Conservation (phyloP, 495 filamentous ascomycete species). For the Poronia punctata region DNA sequence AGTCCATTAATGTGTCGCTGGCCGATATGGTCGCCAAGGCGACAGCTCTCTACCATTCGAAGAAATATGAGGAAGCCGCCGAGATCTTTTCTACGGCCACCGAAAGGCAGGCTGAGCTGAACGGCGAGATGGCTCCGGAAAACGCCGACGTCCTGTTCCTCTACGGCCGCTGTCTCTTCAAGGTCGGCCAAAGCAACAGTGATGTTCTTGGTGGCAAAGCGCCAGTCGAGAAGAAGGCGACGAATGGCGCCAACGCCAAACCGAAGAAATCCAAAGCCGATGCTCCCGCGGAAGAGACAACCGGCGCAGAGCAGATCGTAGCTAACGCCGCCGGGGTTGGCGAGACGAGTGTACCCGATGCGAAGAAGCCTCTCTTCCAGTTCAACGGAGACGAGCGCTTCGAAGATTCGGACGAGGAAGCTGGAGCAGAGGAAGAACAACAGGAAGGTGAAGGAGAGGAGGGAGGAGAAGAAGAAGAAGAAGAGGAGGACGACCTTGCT, state of each 20-base stretch:
- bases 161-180: slow-evolving; percentile 88
- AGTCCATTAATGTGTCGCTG: slow-evolving; percentile 47
- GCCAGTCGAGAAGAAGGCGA: slow-evolving; percentile 48
- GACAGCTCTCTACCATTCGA: slow-evolving; percentile 64
- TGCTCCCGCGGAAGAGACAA: slow-evolving; percentile 24
- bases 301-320: slow-evolving; percentile 46
- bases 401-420: slow-evolving; percentile 67
- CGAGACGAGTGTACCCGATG: slow-evolving; percentile 30
- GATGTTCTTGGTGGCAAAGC: slow-evolving; percentile 87
- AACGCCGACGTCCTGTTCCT: slow-evolving; percentile 91
- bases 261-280: slow-evolving; percentile 22
- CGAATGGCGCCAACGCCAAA: slow-evolving; percentile 33
- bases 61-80: slow-evolving; percentile 75
- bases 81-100: slow-evolving; percentile 84
- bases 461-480: slow-evolving; percentile 49
- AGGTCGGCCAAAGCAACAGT: slow-evolving; percentile 86
- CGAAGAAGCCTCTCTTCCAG: slow-evolving; percentile 71
- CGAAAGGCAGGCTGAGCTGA: slow-evolving; percentile 81
- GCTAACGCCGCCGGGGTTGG: slow-evolving; percentile 27
- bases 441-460: slow-evolving; percentile 36
- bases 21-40: slow-evolving; percentile 51
- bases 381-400: slow-evolving; percentile 94
- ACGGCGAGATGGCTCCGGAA: slow-evolving; percentile 81
- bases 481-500: slow-evolving; percentile 85
- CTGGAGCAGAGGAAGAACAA: slow-evolving; percentile 27